phyloP scores from a whole-genome alignment of 768 basidiomycete genomes.

The Russula foetens region DNA sequence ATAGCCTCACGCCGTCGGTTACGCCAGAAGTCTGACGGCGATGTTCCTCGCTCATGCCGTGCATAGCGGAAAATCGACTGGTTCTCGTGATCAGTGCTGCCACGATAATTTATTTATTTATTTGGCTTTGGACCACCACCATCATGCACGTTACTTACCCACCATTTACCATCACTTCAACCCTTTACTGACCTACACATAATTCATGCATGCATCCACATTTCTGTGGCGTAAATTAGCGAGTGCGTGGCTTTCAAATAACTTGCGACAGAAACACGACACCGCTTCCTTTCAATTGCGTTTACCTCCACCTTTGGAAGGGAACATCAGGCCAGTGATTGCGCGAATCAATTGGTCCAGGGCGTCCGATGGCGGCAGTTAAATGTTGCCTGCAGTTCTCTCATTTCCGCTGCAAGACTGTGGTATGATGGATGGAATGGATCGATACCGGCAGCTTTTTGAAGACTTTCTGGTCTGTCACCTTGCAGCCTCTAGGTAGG shows the following conservation, averaged over 20 bases:
- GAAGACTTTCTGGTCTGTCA: background rate
- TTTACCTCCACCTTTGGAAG: background rate
- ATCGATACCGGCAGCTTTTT: conserved; percentile 1
- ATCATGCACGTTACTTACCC: too few relatives aligned
- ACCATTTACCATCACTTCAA: background rate
- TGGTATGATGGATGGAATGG: background rate
- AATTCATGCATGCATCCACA: background rate
- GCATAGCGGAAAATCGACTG: conserved; percentile 20
- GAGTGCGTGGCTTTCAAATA: background rate
- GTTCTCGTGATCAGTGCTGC: conserved; percentile 8
- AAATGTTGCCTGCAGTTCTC: conserved; percentile 8
- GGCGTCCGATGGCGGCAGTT: background rate
- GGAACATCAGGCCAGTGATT: background rate
- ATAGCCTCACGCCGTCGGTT: conserved; percentile 11
- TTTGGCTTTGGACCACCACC: background rate
- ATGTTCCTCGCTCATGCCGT: conserved; percentile 13
- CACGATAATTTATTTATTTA: conserved; percentile 17
- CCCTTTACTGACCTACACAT: background rate
- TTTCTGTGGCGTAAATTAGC: background rate
- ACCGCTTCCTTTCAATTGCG: background rate
- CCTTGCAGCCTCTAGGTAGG: background rate
- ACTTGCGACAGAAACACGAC: background rate
- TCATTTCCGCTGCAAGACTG: conserved; percentile 6
- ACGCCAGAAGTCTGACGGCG: conserved; percentile 6
- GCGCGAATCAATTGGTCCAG: background rate